A percentile compares a stretch with the other conserved stretches of the same genome.
Conservation (phyloP, 176 grass and related monocot species). For the Musa schizocarpa region DNA sequence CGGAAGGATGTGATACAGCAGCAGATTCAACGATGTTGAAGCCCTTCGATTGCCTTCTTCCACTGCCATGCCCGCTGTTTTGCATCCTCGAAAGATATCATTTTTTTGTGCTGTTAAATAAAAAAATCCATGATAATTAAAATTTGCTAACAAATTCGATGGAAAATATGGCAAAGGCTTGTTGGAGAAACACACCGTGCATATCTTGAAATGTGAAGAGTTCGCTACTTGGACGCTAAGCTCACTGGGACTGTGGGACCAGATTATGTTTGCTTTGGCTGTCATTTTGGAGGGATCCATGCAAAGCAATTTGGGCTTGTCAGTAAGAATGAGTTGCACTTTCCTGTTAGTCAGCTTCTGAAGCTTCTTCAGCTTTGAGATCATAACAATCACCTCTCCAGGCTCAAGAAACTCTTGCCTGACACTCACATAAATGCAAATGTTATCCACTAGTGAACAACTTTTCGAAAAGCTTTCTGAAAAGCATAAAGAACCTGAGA, state of each 20-base stretch:
- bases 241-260: conserved; percentile 69
- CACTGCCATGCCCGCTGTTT: conserved; percentile 91
- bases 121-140: background rate
- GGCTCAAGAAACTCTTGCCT: conserved; percentile 94
- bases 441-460: background rate
- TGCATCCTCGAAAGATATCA: conserved; percentile 72
- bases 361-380: conserved; percentile 95
- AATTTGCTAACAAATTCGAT: background rate
- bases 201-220: conserved; percentile 93
- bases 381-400: conserved; percentile 78
- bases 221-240: conserved; percentile 66
- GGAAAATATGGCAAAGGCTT: background rate
- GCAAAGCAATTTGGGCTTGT: conserved; percentile 84
- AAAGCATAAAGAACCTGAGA: background rate
- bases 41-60: conserved; percentile 93
- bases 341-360: conserved; percentile 94
- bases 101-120: conserved; percentile 77
- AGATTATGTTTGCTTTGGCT: conserved; percentile 65
- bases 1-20: background rate
- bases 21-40: conserved; percentile 40
- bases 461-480: background rate
- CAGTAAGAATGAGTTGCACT: conserved; percentile 84
- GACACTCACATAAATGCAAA: conserved; percentile 2
- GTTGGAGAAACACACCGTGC: conserved; percentile 35
- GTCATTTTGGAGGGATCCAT: conserved; percentile 91